Percentiles rank a stretch among this genome's conserved stretches.
Evolutionary conservation across 192 early-diverging fungal species (phyloP).

Genomic region (Coemansia erecta): DNA sequence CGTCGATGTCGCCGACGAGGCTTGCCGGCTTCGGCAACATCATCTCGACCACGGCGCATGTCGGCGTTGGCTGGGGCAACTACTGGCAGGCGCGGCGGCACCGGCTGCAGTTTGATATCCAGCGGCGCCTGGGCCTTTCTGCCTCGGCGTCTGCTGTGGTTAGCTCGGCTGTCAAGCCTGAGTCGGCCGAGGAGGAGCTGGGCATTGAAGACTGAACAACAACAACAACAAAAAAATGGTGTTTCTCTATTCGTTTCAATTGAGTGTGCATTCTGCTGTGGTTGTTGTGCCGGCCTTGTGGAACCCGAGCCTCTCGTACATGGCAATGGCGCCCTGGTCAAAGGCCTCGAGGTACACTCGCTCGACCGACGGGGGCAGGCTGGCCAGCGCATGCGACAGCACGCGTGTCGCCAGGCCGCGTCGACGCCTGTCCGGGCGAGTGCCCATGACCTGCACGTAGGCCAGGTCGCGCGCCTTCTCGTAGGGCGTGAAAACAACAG

Average conservation of each 20-base stretch:
- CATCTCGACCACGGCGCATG: conserved; percentile 33
- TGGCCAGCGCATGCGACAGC: conserved; percentile 5
- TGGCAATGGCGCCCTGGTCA: conserved; percentile 9
- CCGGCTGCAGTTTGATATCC: conserved; percentile 33
- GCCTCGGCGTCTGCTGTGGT: not conserved
- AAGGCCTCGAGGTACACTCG: conserved; percentile 23
- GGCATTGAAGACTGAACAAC: conserved; percentile 5
- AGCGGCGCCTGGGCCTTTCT: conserved; percentile 24
- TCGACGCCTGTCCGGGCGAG: conserved; percentile 8
- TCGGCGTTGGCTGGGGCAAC: conserved; percentile 48
- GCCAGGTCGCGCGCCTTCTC: conserved; percentile 20
- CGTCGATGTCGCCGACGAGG: conserved; percentile 13
- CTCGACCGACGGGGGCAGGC: not conserved
- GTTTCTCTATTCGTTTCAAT: not conserved
- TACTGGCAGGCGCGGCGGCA: conserved; percentile 47
- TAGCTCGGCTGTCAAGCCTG: not conserved
- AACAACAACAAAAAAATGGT: not conserved
- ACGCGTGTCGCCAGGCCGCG: conserved; percentile 15
- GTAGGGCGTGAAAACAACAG: conserved; percentile 9
- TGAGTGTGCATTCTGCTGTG: not conserved
- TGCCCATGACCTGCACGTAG: conserved; percentile 16
- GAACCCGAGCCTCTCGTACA: conserved; percentile 23
- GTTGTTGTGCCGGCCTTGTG: conserved; percentile 6
- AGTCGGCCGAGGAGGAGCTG: not conserved
- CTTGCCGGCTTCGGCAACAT: conserved; percentile 19